These are phyloP conservation scores for Pleurotus pulmonarius DNA, from an alignment of 768 basidiomycete genomes.

Conservation along the genomic window DNA sequence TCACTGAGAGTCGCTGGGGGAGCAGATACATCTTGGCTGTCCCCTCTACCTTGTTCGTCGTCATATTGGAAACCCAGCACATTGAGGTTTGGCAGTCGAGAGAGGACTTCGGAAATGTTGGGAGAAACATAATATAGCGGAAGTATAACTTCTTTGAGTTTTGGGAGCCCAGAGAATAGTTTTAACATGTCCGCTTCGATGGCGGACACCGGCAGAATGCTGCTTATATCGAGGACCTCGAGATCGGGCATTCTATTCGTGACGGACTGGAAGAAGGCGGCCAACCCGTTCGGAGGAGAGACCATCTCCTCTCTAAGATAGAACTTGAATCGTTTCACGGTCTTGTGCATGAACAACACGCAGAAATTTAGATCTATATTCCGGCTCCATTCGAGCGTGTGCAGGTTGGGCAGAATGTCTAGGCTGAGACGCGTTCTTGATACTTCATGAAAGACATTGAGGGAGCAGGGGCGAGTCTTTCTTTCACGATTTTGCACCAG, in stretches of 20 bases:
- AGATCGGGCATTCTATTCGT: slow-evolving; percentile 49
- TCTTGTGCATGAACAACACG: slow-evolving; percentile 56
- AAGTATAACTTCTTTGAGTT: slow-evolving; percentile 43
- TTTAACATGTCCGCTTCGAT: slow-evolving; percentile 37
- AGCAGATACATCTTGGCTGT: slow-evolving; percentile 34
- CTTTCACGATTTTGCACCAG: slow-evolving; percentile 19
- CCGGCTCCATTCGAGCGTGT: slow-evolving; percentile 44
- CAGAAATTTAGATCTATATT: slow-evolving; percentile 22
- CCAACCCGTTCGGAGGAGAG: slow-evolving; percentile 15
- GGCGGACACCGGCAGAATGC: slow-evolving; percentile 31
- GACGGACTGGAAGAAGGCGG: slow-evolving; percentile 30
- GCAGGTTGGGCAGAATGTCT: slow-evolving; percentile 52
- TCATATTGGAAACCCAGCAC: slow-evolving; percentile 52
- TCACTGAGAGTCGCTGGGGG: slow-evolving; percentile 42
- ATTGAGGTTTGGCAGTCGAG: slow-evolving; percentile 37
- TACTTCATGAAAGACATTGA: slow-evolving; percentile 48
- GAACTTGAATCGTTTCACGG: slow-evolving; percentile 35
- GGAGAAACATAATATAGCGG: slow-evolving; percentile 52
- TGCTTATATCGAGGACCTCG: slow-evolving; percentile 41
- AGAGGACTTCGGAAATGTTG: slow-evolving; percentile 40
- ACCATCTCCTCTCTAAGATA: slow-evolving; percentile 18
- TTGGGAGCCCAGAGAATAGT: slow-evolving; percentile 36
- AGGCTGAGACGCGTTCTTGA: slow-evolving; percentile 51
- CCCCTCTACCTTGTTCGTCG: slow-evolving; percentile 44
- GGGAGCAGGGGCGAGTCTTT: slow-evolving; percentile 19